These are phyloP conservation scores for Verticillium zaregamsianum DNA, from an alignment of 2,329 filamentous ascomycete genomes.

Conservation along the genomic window DNA sequence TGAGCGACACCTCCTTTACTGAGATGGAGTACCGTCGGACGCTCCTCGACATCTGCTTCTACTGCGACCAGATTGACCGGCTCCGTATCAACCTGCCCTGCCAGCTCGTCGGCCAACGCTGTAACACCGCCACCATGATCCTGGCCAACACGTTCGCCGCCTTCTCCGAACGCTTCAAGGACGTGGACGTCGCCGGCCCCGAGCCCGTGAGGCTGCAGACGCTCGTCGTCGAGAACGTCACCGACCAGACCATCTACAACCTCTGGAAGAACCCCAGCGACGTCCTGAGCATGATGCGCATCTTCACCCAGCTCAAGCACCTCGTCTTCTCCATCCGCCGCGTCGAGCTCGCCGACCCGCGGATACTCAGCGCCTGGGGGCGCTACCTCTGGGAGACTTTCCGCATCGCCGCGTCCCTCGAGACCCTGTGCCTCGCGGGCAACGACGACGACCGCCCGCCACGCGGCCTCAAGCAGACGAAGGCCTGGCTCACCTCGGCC, in stretches of 20 bases:
- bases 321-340: slow-evolving; percentile 43
- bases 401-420: slow-evolving; percentile 36
- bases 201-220: slow-evolving; percentile 33
- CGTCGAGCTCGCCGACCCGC: slow-evolving; percentile 31
- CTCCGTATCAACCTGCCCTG: slow-evolving; percentile 49
- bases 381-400: slow-evolving; percentile 48
- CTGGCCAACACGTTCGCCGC: slow-evolving; percentile 48
- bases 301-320: slow-evolving; percentile 36
- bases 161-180: slow-evolving; percentile 34
- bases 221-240: slow-evolving; percentile 46
- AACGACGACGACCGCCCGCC: slow-evolving; percentile 34
- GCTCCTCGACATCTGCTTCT: slow-evolving; percentile 37
- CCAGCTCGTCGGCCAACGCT: slow-evolving; percentile 41
- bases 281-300: slow-evolving; percentile 41
- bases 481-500: slow-evolving; percentile 26
- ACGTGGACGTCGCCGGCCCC: slow-evolving; percentile 27
- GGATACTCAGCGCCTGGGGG: slow-evolving; percentile 16
- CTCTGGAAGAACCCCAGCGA: slow-evolving; percentile 49
- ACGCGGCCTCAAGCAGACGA: slow-evolving; percentile 32
- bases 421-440: slow-evolving; percentile 45
- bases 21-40: slow-evolving; percentile 40
- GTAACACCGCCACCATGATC: slow-evolving; percentile 44
- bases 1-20: slow-evolving; percentile 44
- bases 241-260: slow-evolving; percentile 40
- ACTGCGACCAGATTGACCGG: slow-evolving; percentile 38